Evolutionary conservation across 1,284 basidiomycete species (phyloP).

Genomic region (Phlebopus sp.): DNA sequence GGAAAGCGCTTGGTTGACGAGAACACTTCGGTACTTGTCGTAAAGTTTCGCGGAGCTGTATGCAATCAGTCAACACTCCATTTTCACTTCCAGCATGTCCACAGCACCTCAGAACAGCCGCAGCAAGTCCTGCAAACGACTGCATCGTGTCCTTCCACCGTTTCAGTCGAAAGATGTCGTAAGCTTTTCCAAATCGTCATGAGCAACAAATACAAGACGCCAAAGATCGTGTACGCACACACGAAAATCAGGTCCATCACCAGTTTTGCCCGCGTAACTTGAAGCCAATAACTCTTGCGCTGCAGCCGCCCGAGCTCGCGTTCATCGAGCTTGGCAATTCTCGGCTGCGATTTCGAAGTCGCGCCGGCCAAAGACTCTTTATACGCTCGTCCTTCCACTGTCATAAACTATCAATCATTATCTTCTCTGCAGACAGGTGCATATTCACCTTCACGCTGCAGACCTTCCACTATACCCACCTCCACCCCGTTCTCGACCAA

Average conservation of each 20-base stretch:
- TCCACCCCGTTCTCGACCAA: slow-evolving; percentile 80
- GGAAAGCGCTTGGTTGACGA: slow-evolving; percentile 46
- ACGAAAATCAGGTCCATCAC: slow-evolving; percentile 81
- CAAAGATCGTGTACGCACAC: slow-evolving; percentile 51
- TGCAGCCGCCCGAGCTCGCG: slow-evolving; percentile 65
- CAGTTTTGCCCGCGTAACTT: slow-evolving; percentile 64
- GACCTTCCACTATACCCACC: slow-evolving; percentile 58
- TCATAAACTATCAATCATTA: slow-evolving; percentile 4
- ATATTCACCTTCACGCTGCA: slow-evolving; percentile 56
- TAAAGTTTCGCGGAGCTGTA: slow-evolving; percentile 66
- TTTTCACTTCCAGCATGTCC: slow-evolving; percentile 10
- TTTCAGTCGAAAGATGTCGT: slow-evolving; percentile 56
- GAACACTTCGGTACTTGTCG: slow-evolving; percentile 58
- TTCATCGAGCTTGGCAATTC: slow-evolving; percentile 59
- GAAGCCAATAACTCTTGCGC: slow-evolving; percentile 73
- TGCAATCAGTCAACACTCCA: slow-evolving; percentile 9
- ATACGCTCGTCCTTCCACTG: slow-evolving; percentile 71
- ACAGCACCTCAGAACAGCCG: slow-evolving; percentile 67
- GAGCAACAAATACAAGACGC: slow-evolving; percentile 1
- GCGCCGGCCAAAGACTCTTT: slow-evolving; percentile 68
- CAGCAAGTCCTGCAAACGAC: slow-evolving; percentile 60
- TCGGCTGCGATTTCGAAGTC: slow-evolving; percentile 66
- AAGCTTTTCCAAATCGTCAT: slow-evolving; percentile 41
- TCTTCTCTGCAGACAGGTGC: not conserved
- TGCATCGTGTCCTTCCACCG: slow-evolving; percentile 59